Base-by-base conservation (phyloP, 2,329 filamentous ascomycete genomes). In the Sclerotinia minor region DNA sequence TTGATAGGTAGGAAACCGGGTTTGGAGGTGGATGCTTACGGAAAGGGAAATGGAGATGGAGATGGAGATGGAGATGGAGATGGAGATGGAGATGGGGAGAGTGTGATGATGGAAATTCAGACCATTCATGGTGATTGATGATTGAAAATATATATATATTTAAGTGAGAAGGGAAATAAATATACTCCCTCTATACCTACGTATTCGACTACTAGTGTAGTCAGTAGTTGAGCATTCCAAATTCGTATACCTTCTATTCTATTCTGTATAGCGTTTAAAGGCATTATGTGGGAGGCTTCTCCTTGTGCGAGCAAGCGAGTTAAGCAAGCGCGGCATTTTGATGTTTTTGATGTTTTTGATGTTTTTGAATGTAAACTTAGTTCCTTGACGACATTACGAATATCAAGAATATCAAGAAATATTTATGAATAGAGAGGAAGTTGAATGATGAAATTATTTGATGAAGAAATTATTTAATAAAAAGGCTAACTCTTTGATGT, bases 1-100 rank as follows among this genome's bases (percentile, higher is more conserved):
- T 21, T 76, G 50, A 68, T 70, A 15, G 76, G 71, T 17, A 75
- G 72, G 65, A 77, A 75, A 63, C 75, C 76, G 17, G 66, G 44
- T 13, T 45, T 64, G 26, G 45, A 61, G 26, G 26, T 8, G 26
- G 32, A 65, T 47, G 45, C n/a, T 60, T 21, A n/a, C n/a, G n/a
- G n/a, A n/a, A n/a, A n/a, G n/a, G n/a, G n/a, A n/a, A n/a, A 29
- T 52, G 29, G 5, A 11, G 47, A 66, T 49, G 52, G 29, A 19
- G 52, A 65, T 52, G 55, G 21, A 6, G 54, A 41, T n/a, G n/a
- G n/a, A n/a, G n/a, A 29, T 32, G 29, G 5, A 17, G 41, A 29
- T 52, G 29, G 5, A 11, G 47, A 66, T 49, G 52, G 29, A 19
- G 52, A 65, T 52, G 55, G 21, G 6, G 54, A 41, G 17, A 44